These are phyloP conservation scores for Alternaria ventricosa DNA, from an alignment of 2,329 filamentous ascomycete genomes.

Conservation along the genomic window DNA sequence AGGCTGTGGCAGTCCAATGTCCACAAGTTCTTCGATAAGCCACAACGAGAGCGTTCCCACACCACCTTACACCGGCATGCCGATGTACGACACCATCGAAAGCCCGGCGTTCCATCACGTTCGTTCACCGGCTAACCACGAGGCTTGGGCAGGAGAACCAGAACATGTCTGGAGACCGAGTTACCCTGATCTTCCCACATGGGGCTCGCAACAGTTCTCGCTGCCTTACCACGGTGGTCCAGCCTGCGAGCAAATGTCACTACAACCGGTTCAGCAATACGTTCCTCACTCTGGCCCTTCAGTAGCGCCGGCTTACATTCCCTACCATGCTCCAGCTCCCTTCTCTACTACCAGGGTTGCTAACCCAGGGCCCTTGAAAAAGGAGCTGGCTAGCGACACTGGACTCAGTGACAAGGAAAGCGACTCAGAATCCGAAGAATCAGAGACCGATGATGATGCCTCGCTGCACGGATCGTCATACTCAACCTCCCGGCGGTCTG, in stretches of 20 bases:
- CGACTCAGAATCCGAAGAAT: not conserved
- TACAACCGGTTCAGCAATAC: not conserved
- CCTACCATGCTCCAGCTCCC: not conserved
- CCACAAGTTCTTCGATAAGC: constrained; percentile 18
- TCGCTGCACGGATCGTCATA: not conserved
- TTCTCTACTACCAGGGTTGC: not conserved
- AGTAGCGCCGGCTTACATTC: not conserved
- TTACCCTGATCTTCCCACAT: constrained; percentile 1
- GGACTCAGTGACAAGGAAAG: not conserved
- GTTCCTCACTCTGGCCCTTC: not conserved
- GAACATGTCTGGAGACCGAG: constrained; percentile 2
- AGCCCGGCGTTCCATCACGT: not conserved
- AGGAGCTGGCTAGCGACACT: not conserved
- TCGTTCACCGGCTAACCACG: not conserved
- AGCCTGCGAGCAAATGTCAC: not conserved
- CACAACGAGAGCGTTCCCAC: constrained; percentile 19
- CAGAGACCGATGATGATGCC: not conserved
- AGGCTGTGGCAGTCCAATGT: constrained; percentile 15
- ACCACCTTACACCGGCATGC: constrained; percentile 6
- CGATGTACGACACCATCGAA: not conserved
- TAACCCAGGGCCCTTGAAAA: not conserved
- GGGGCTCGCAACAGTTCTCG: constrained; percentile 3
- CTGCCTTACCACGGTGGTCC: not conserved
- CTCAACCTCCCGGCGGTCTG: not conserved
- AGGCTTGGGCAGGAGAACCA: not conserved